Conservation (phyloP, 2,329 filamentous ascomycete species). For the Neofusicoccum cordaticola region DNA sequence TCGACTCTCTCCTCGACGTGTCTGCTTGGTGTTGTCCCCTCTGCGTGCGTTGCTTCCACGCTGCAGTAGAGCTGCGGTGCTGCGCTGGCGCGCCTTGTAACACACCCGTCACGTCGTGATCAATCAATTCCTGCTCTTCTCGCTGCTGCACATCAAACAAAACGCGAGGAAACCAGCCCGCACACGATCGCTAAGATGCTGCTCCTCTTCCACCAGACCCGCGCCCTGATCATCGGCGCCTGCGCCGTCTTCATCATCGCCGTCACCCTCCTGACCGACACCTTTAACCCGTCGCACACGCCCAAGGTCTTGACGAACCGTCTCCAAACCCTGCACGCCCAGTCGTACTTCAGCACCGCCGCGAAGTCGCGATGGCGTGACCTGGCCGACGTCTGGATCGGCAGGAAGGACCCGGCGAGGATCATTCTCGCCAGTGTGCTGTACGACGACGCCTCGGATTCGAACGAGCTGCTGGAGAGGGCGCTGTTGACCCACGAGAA, state of each 20-base stretch:
- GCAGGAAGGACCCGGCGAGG: neutral
- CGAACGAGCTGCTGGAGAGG: slow-evolving; percentile 31
- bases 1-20: neutral
- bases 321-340: neutral
- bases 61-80: neutral
- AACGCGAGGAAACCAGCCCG: neutral
- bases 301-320: too few species aligned
- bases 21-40: neutral
- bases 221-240: neutral
- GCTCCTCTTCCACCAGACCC: slow-evolving; percentile 4
- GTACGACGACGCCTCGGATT: slow-evolving; percentile 3
- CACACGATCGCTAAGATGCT: neutral
- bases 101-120: neutral
- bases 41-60: neutral
- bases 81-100: neutral
- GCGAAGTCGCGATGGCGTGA: neutral
- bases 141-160: neutral
- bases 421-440: slow-evolving; percentile 21
- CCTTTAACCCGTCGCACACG: neutral
- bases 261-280: neutral
- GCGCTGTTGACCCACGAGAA: slow-evolving; percentile 35
- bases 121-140: neutral
- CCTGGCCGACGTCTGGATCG: neutral
- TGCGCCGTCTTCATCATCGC: slow-evolving; percentile 1
- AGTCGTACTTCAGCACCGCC: neutral